Conservation (phyloP, 1,139 yeast species). For the Debaryomyces sp. region DNA sequence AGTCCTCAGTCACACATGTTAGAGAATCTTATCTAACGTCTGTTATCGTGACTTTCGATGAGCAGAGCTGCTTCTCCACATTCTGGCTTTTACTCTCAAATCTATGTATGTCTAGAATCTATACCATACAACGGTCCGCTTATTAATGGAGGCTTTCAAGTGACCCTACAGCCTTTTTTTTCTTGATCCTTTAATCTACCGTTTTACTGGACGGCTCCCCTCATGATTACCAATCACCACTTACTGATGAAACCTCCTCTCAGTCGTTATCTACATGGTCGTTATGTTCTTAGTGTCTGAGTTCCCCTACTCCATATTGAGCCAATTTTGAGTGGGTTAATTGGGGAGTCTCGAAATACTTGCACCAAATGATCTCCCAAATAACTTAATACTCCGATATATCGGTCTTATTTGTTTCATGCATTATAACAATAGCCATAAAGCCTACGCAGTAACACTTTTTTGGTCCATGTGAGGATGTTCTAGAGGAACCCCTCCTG, state of each 20-base stretch:
- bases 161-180: no score
- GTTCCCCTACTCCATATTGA: neutral
- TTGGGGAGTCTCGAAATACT: neutral
- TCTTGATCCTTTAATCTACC: neutral
- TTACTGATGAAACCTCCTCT: neutral
- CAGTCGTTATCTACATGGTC: neutral
- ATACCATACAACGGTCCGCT: neutral
- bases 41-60: neutral
- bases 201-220: neutral
- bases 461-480: neutral
- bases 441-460: neutral
- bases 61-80: neutral
- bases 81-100: neutral
- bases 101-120: neutral
- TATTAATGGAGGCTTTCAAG: neutral
- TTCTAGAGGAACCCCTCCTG: neutral
- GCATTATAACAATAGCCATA: neutral
- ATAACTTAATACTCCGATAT: neutral
- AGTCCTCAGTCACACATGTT: neutral
- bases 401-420: neutral
- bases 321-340: neutral
- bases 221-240: neutral
- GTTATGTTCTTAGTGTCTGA: no score
- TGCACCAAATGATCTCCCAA: neutral
- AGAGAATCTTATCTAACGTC: neutral